Evolutionary conservation across 179 eudicot species (phyloP), one percentile per base, ranked within the genome.

Genomic region (Carnegiea gigantea): DNA sequence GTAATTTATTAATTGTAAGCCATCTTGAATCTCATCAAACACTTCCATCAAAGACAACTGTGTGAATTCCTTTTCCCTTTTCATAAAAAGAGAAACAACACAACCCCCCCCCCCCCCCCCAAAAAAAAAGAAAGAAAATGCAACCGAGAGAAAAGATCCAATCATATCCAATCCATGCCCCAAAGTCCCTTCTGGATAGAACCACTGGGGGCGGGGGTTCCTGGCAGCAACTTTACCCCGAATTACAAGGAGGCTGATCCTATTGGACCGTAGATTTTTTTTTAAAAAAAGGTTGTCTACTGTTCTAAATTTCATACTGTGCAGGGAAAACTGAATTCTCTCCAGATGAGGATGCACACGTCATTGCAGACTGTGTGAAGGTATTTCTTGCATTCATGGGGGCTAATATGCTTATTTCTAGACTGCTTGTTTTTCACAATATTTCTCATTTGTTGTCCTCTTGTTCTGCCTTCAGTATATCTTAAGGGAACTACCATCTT

Each of bases 281-380:
- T 6, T 43, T 44, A 40, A 40, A 38, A 38, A 38, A 38, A 33
- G 30, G 77, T 33, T 57, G 74, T 23, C 40, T 21, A 7, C 44
- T 64, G n/a, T 81, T 85, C 82, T 76, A 81, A 53, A 72, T 65
- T 13, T 43, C 73, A 30, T 26, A 14, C 43, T 70, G 43, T 70
- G 54, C 84, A 96, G 99, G 99, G 57, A 94, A 94, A 91, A 84
- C 70, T 57, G 97, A 96, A 44, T 96, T 96, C 83, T 87, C 93
- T 17, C 87, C 92, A 17, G 90, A 87, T 21, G 99, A 96, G 88
- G 99, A 96, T 85, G 88, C 93, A 77, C 99, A 96, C 81, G 92
- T 96, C 48, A 90, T 96, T 84, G 98, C 89, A 83, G 99, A 94
- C 81, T 96, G 99, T 83, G 85, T 96, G 83, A 96, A 96, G 98